These are phyloP conservation scores for Skeletonema costatum DNA, from an alignment of 108 stramenopile species.

Conservation along the genomic window DNA sequence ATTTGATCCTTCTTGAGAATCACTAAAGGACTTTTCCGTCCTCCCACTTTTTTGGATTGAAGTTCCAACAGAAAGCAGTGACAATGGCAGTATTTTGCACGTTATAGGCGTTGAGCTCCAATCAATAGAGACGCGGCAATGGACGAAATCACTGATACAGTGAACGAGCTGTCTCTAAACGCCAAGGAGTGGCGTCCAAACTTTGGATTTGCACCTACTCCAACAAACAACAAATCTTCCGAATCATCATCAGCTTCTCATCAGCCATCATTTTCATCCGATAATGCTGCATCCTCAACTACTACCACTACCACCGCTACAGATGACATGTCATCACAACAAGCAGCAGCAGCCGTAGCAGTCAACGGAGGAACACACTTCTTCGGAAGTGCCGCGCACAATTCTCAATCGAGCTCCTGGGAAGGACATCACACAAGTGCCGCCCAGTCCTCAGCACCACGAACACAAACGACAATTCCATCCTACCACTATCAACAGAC, in stretches of 20 bases:
- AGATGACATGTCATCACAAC: background rate
- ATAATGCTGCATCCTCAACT: background rate
- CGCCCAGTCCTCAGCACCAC: slow-evolving; percentile 20
- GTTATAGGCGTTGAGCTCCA: too few species aligned
- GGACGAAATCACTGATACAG: slow-evolving; percentile 17
- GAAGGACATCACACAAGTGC: slow-evolving; percentile 7
- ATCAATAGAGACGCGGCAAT: background rate
- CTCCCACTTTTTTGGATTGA: too few species aligned
- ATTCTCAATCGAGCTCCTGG: slow-evolving; percentile 9
- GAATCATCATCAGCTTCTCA: slow-evolving; percentile 3
- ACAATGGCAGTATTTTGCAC: too few species aligned
- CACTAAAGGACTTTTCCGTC: too few species aligned
- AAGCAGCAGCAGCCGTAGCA: slow-evolving; percentile 20
- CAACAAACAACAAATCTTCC: background rate
- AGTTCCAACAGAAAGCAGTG: too few species aligned
- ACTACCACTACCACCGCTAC: background rate
- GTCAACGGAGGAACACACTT: slow-evolving; percentile 47
- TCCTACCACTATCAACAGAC: slow-evolving; percentile 20
- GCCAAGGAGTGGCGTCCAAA: slow-evolving; percentile 41
- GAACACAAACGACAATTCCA: slow-evolving; percentile 43
- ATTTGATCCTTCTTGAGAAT: too few species aligned
- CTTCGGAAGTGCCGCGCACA: slow-evolving; percentile 18
- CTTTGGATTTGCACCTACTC: background rate
- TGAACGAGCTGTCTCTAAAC: slow-evolving; percentile 16
- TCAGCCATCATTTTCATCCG: slow-evolving; percentile 1